phyloP scores from a whole-genome alignment of 2,329 filamentous ascomycete species.

The Phaeosphaeriaceae sp. region DNA sequence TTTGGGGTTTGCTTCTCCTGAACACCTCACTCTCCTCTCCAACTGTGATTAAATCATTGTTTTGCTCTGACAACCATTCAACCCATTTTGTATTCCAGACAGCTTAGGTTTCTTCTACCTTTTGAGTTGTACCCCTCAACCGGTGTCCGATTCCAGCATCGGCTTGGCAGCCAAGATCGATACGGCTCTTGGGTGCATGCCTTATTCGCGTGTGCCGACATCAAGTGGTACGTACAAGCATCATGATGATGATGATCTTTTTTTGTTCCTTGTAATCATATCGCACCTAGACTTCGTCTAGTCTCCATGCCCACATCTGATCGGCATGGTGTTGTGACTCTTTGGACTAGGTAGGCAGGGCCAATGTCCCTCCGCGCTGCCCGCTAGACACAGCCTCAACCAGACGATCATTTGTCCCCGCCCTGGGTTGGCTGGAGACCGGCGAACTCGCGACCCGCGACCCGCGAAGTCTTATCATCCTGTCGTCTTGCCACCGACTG shows the following conservation, averaged over 20 bases:
- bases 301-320: slow-evolving; percentile 2
- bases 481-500: slow-evolving; percentile 20
- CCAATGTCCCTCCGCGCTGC: slow-evolving; percentile 3
- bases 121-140: no score
- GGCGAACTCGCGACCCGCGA: slow-evolving; percentile 9
- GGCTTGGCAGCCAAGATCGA: slow-evolving; percentile 36
- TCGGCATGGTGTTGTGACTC: slow-evolving; percentile 3
- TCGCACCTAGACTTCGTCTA: slow-evolving; percentile 1
- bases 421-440: no score
- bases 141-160: no score
- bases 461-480: slow-evolving; percentile 16
- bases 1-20: no score
- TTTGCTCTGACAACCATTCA: no score
- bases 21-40: no score
- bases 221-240: slow-evolving; percentile 35
- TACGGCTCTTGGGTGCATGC: slow-evolving; percentile 31
- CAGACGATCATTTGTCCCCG: background rate
- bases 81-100: no score
- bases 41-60: no score
- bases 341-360: slow-evolving; percentile 14
- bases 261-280: slow-evolving; percentile 10
- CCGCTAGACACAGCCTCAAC: slow-evolving; percentile 27
- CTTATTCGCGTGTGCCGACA: slow-evolving; percentile 24
- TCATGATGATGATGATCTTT: slow-evolving; percentile 7
- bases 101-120: no score